Percentiles rank a stretch among this genome's conserved stretches.
Evolutionary conservation across 1,284 basidiomycete genomes (phyloP).

Genomic region (Cryptococcus sp.): DNA sequence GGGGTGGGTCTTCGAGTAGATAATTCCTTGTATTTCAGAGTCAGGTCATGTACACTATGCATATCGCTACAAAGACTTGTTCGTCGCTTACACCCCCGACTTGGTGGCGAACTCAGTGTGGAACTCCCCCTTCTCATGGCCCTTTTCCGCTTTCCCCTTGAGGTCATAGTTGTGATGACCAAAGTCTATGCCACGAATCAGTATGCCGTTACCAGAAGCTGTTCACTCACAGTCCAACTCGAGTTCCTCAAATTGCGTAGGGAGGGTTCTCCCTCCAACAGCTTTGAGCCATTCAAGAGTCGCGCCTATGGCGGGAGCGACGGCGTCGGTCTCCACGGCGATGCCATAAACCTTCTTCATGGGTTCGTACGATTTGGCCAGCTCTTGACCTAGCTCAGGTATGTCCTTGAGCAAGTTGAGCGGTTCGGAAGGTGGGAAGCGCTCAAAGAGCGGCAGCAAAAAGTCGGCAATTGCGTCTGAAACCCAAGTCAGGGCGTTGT

Average conservation of each 20-base stretch:
- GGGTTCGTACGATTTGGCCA: conserved; percentile 31
- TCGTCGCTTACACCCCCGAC: conserved; percentile 9
- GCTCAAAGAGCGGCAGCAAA: conserved; percentile 34
- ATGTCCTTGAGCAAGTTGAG: conserved; percentile 35
- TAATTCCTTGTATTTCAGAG: neutral
- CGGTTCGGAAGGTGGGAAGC: conserved; percentile 27
- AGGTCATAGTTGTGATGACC: conserved; percentile 44
- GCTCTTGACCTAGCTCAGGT: conserved; percentile 38
- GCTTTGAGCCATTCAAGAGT: conserved; percentile 46
- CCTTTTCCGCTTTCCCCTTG: conserved; percentile 30
- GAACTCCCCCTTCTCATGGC: conserved; percentile 36
- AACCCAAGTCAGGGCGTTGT: neutral
- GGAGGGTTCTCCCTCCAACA: conserved; percentile 36
- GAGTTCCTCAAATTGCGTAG: conserved; percentile 43
- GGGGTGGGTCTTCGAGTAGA: conserved; percentile 21
- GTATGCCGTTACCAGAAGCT: neutral
- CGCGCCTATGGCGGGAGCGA: conserved; percentile 39
- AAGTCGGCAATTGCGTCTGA: conserved; percentile 41
- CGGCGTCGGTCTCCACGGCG: conserved; percentile 40
- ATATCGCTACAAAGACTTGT: neutral
- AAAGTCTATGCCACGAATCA: conserved; percentile 23
- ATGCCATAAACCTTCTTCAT: conserved; percentile 36
- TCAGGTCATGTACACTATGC: neutral
- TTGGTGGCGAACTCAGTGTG: conserved; percentile 36
- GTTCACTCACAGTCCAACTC: conserved; percentile 36